These are phyloP conservation scores for Ilyonectria robusta DNA, from an alignment of 2,329 filamentous ascomycete genomes.

Conservation along the genomic window DNA sequence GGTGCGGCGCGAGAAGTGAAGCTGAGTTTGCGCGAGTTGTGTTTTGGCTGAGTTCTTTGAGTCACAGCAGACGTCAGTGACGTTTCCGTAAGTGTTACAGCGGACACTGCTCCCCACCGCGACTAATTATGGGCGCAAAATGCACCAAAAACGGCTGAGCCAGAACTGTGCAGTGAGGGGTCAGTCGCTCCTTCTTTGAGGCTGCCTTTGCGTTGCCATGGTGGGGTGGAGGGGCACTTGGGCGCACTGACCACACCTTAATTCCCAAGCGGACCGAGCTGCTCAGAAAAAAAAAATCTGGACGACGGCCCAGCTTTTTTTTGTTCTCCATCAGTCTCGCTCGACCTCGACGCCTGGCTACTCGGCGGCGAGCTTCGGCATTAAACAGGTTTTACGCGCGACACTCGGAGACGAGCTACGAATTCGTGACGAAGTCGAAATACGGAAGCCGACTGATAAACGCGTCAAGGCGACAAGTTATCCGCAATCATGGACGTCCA, in stretches of 20 bases:
- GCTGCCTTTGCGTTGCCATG: constrained; percentile 22
- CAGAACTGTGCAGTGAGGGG: constrained; percentile 5
- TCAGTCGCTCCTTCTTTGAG: constrained; percentile 11
- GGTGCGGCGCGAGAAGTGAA: constrained; percentile 3
- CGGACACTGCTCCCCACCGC: neutral
- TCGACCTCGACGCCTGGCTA: constrained; percentile 45
- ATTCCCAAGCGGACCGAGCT: constrained; percentile 33
- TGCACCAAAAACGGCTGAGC: constrained; percentile 17
- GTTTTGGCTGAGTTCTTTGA: constrained; percentile 24
- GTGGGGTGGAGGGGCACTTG: constrained; percentile 51
- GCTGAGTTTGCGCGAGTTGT: constrained; percentile 8
- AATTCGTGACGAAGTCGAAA: neutral
- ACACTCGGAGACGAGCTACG: constrained; percentile 3
- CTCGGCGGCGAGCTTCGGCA: constrained; percentile 42
- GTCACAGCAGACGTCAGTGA: constrained; percentile 21
- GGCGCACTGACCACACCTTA: constrained; percentile 54
- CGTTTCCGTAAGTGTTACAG: constrained; percentile 11
- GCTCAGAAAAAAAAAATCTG: constrained; percentile 52
- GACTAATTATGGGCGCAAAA: constrained; percentile 9
- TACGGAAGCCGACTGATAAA: constrained; percentile 24
- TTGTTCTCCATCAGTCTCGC: constrained; percentile 40
- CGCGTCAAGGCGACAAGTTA: constrained; percentile 18
- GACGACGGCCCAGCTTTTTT: constrained; percentile 50
- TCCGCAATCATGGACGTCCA: constrained; percentile 86
- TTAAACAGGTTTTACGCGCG: constrained; percentile 3